Percentiles rank a stretch among this genome's conserved stretches.
Evolutionary conservation across 371 early-diverging fungal species (phyloP).

Genomic region (Rhizomucor pusillus): DNA sequence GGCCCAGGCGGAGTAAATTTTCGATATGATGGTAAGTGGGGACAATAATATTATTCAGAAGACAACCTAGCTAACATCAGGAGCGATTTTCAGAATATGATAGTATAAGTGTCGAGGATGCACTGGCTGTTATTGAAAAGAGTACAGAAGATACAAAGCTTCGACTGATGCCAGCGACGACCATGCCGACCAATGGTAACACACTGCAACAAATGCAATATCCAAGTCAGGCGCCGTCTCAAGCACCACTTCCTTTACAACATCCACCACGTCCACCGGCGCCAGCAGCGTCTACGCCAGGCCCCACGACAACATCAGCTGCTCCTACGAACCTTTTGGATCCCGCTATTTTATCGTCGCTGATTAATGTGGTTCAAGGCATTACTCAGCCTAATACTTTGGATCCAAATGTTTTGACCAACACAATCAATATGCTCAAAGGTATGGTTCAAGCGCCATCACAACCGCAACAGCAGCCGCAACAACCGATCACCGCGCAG

Average conservation of each 20-base stretch:
- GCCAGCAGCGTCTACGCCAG: background rate
- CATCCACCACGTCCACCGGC: background rate
- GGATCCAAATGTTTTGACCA: conserved; percentile 9
- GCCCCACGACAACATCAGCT: background rate
- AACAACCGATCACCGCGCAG: conserved; percentile 1
- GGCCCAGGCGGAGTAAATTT: conserved; percentile 14
- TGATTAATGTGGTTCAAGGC: too few relatives aligned
- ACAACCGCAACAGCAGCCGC: conserved; percentile 7
- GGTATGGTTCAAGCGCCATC: conserved; percentile 7
- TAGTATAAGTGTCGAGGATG: conserved; percentile 32
- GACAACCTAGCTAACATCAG: too few relatives aligned
- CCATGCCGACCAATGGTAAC: too few relatives aligned
- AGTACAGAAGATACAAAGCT: background rate
- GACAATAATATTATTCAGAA: background rate
- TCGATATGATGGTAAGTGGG: conserved; percentile 32
- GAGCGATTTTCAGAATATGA: conserved; percentile 30
- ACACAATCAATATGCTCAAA: conserved; percentile 4
- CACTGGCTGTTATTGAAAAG: conserved; percentile 23
- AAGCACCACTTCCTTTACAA: background rate
- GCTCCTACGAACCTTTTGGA: background rate
- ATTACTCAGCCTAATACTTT: background rate
- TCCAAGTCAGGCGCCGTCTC: background rate
- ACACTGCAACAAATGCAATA: background rate
- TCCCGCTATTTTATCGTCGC: too few relatives aligned
- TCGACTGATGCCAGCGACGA: too few relatives aligned